These are phyloP conservation scores for Coniosporium tulheliwenetii DNA, from an alignment of 2,329 filamentous ascomycete genomes.

Conservation along the genomic window DNA sequence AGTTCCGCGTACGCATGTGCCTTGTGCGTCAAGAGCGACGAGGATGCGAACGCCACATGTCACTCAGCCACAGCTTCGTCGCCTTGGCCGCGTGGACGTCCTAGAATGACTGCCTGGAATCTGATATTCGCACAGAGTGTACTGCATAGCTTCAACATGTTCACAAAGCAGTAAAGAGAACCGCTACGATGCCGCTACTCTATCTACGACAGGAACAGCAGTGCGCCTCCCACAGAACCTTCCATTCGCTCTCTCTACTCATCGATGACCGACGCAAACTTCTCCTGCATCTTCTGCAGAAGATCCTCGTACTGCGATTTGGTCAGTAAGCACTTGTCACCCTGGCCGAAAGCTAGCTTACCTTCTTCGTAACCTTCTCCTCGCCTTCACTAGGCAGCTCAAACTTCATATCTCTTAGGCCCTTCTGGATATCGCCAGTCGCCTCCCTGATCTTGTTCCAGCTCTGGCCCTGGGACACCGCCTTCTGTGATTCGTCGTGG, in stretches of 20 bases:
- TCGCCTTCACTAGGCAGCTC: conserved; percentile 79
- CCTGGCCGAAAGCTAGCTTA: conserved; percentile 21
- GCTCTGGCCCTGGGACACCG: conserved; percentile 73
- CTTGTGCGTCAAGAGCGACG: neutral
- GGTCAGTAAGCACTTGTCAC: conserved; percentile 21
- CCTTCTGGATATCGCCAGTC: conserved; percentile 70
- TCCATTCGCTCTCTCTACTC: conserved; percentile 43
- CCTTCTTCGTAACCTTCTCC: conserved; percentile 70
- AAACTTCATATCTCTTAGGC: conserved; percentile 90
- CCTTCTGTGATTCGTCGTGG: conserved; percentile 96
- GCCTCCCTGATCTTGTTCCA: conserved; percentile 90
- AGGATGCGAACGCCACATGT: neutral
- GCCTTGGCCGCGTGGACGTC: too few relatives aligned
- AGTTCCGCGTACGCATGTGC: neutral
- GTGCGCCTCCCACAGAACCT: neutral
- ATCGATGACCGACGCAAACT: conserved; percentile 90
- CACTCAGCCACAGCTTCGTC: too few relatives aligned
- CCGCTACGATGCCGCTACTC: too few relatives aligned
- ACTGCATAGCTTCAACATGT: neutral
- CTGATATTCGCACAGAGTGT: neutral
- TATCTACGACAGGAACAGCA: neutral
- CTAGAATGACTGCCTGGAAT: neutral
- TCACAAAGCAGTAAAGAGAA: neutral
- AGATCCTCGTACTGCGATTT: conserved; percentile 68
- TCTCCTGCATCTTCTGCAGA: conserved; percentile 84